Conservation (phyloP, 768 basidiomycete genomes). For the Dendrothele bispora region DNA sequence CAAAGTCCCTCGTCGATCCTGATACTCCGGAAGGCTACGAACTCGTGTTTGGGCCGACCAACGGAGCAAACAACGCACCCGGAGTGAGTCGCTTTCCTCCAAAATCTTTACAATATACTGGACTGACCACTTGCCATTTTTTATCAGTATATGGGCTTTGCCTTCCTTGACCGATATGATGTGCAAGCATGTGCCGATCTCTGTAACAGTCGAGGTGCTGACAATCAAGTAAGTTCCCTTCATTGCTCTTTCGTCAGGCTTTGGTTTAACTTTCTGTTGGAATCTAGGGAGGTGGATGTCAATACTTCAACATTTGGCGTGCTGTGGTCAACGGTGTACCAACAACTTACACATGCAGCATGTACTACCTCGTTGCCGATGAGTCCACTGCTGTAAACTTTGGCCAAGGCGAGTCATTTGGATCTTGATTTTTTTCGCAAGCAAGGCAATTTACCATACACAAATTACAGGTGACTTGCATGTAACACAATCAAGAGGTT, state of each 20-base stretch:
- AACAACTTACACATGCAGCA: constrained; percentile 16
- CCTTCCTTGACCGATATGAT: constrained; percentile 13
- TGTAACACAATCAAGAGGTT: constrained; percentile 49
- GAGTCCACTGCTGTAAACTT: constrained; percentile 45
- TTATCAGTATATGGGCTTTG: constrained; percentile 8
- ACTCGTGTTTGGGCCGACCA: constrained; percentile 19
- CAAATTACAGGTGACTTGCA: no score
- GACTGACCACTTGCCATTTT: background rate
- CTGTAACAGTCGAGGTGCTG: constrained; percentile 13
- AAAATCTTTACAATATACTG: no score
- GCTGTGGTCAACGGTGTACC: constrained; percentile 22
- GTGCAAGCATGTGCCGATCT: constrained; percentile 12
- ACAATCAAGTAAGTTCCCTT: no score
- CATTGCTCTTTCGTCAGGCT: no score
- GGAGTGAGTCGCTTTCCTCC: constrained; percentile 9
- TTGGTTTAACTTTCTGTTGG: no score
- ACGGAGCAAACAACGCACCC: constrained; percentile 19
- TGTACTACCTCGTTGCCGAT: constrained; percentile 46
- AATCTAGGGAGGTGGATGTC: constrained; percentile 43
- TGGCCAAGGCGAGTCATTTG: constrained; percentile 48
- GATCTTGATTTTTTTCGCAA: no score
- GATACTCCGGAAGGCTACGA: constrained; percentile 18
- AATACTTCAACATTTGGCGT: constrained; percentile 56
- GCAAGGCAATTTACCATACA: no score
- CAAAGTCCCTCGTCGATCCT: constrained; percentile 8